These are phyloP conservation scores for Yamadazyma akitaensis DNA, from an alignment of 805 yeast genomes.

Conservation along the genomic window DNA sequence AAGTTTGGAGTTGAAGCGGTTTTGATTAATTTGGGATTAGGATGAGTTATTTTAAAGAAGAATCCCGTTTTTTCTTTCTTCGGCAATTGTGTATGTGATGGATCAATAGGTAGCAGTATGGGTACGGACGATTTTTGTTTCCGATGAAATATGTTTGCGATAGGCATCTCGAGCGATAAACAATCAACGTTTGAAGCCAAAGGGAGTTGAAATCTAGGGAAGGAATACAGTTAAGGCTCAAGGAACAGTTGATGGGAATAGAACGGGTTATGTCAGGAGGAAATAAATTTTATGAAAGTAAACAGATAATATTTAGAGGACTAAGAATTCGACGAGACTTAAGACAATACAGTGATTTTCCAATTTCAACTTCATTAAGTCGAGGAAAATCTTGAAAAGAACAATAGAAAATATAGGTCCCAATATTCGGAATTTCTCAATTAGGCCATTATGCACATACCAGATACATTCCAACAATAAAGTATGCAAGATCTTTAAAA, in stretches of 20 bases:
- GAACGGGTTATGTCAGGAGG: too few relatives aligned
- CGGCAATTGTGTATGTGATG: neutral
- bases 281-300: too few relatives aligned
- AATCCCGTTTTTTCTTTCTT: conserved; percentile 1
- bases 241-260: too few relatives aligned
- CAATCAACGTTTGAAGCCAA: neutral
- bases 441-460: neutral
- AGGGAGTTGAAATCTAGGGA: neutral
- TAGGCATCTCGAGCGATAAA: neutral
- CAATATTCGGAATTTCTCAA: neutral
- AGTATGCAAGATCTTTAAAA: neutral
- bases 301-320: too few relatives aligned
- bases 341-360: too few relatives aligned
- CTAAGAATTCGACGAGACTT: too few relatives aligned
- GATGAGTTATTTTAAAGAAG: neutral
- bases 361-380: neutral
- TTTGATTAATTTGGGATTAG: neutral
- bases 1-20: neutral
- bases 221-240: neutral
- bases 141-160: neutral
- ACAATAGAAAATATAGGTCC: neutral
- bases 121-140: neutral
- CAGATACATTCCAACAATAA: neutral
- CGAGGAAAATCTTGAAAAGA: neutral
- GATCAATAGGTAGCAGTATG: neutral